phyloP scores from a whole-genome alignment of 768 basidiomycete species.

The Serendipita sp. region DNA sequence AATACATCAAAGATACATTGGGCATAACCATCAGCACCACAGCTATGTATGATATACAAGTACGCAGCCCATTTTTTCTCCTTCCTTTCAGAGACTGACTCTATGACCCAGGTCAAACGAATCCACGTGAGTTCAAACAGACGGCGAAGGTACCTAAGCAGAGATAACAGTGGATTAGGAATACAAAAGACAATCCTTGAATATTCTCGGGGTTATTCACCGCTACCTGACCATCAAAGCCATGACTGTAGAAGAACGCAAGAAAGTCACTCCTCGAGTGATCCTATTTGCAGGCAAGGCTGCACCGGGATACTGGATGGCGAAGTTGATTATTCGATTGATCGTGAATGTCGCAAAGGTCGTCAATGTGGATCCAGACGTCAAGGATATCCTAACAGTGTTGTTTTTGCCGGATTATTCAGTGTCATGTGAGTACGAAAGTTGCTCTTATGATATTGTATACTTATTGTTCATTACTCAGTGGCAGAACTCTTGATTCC shows the following conservation, averaged over 20 bases:
- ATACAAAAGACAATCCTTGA: slow-evolving; percentile 76
- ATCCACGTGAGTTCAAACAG: neutral
- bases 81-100: neutral
- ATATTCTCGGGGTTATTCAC: slow-evolving; percentile 80
- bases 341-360: slow-evolving; percentile 78
- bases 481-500: slow-evolving; percentile 71
- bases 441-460: no score
- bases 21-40: slow-evolving; percentile 56
- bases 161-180: slow-evolving; percentile 59
- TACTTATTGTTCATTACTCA: slow-evolving; percentile 23
- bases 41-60: slow-evolving; percentile 85
- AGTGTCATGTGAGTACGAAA: slow-evolving; percentile 17
- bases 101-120: neutral
- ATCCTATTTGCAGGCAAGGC: slow-evolving; percentile 98
- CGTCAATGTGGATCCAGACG: slow-evolving; percentile 67
- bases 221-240: slow-evolving; percentile 69
- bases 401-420: slow-evolving; percentile 97
- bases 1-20: slow-evolving; percentile 52
- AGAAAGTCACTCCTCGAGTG: slow-evolving; percentile 68
- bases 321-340: slow-evolving; percentile 62
- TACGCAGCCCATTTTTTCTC: slow-evolving; percentile 34
- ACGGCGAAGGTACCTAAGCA: neutral
- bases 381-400: slow-evolving; percentile 68
- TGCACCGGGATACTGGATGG: slow-evolving; percentile 52
- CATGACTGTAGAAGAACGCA: slow-evolving; percentile 61